phyloP scores from a whole-genome alignment of 805 yeast species.

The Grigorovia transvaalensis region DNA sequence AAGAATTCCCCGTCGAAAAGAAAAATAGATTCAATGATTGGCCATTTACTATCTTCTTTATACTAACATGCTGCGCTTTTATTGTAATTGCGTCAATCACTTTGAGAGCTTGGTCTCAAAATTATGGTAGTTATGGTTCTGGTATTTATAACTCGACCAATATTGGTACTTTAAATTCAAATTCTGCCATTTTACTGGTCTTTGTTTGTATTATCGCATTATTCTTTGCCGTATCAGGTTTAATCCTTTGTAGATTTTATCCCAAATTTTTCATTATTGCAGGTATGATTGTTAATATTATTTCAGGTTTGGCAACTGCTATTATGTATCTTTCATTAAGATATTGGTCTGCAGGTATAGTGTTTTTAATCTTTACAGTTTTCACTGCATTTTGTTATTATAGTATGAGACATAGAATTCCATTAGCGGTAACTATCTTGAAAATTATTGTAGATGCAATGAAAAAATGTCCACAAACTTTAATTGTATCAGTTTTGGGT shows the following conservation, averaged over 20 bases:
- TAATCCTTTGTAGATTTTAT: conserved; percentile 49
- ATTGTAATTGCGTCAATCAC: conserved; percentile 60
- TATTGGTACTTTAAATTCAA: conserved; percentile 61
- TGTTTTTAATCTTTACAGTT: conserved; percentile 54
- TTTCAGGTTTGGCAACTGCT: conserved; percentile 64
- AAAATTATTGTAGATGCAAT: conserved; percentile 69
- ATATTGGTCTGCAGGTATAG: conserved; percentile 75
- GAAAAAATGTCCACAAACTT: conserved; percentile 58
- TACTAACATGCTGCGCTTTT: conserved; percentile 50
- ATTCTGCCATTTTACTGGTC: conserved; percentile 59
- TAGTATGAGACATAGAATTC: conserved; percentile 60
- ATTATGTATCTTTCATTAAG: conserved; percentile 57
- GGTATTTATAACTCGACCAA: conserved; percentile 46
- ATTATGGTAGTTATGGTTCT: conserved; percentile 47
- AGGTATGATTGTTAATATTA: conserved; percentile 57
- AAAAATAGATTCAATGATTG: conserved; percentile 62
- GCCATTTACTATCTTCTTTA: conserved; percentile 50
- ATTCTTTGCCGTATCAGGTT: conserved; percentile 45
- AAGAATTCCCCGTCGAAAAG: conserved; percentile 46
- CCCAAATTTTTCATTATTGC: conserved; percentile 59
- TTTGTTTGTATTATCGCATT: conserved; percentile 54
- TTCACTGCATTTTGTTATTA: conserved; percentile 63
- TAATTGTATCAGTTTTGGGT: conserved; percentile 53
- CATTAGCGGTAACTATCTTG: conserved; percentile 61
- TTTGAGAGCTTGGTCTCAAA: conserved; percentile 49